Base-by-base conservation (phyloP, 208 protist genomes). In the Trypanosoma conorhini region DNA sequence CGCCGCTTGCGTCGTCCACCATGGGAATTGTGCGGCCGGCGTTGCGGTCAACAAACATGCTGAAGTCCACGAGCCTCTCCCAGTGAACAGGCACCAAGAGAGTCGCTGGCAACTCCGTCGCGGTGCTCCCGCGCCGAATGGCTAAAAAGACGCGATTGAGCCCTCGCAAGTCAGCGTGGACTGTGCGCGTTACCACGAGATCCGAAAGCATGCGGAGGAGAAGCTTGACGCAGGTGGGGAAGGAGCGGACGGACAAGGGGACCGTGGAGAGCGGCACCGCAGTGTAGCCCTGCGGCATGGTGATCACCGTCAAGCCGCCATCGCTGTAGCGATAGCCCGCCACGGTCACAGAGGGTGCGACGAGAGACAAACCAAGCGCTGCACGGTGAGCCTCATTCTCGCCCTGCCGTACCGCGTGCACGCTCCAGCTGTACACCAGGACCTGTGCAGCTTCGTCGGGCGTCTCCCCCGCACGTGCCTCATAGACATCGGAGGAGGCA, bases 1-100 rank as follows among this genome's bases (percentile, higher is more conserved):
- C 46, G 40, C 71, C 75, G 50, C 35, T 48, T n/a, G 42, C 67
- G 60, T 86, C 84, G 46, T 89, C 70, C 19, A 76, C 72, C 48
- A 88, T 85, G 0, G 85, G 82, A 40, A 96, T 75, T 17, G 77
- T 93, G 17, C 88, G 88, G 21, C 91, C 91, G 0, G 81, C 91
- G 62, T 89, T 86, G 69, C 91, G 88, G 68, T 96, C 91, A 13
- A 85, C 74, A 78, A 92, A 96, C 87, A 96, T 93, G 76, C 83
- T 85, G 64, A 96, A 96, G 76, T 96, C 91, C 21, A 94, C 78
- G 50, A 85, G 74, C 24, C 75, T 77, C 74, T 96, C 88, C 88
- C 91, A 96, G 70, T 96, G 91, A 24, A 93, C 73, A 8, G 85
- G 80, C 35, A 92, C 30, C 24, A 96, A 42, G 21, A 87, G 44